Evolutionary conservation across 768 basidiomycete genomes (phyloP), one percentile per base, ranked within the genome.

Genomic region (Sporobolomyces roseus): DNA sequence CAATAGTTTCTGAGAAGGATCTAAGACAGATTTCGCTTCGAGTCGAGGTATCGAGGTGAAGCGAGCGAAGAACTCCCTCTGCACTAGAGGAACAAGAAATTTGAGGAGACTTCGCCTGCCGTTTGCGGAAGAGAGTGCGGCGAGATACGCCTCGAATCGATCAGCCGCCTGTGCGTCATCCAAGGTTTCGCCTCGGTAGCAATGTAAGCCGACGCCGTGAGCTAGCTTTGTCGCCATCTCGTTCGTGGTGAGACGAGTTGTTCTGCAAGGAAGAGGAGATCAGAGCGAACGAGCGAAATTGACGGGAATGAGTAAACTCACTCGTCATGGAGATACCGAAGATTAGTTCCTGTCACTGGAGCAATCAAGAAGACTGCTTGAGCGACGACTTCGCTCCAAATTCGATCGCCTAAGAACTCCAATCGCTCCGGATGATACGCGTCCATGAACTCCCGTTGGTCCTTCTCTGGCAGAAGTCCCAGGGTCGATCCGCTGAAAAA

Each of bases 351-450:
- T 16, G 27, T 53, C 12, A 27, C 23, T 5, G 65, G 56, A 10
- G 49, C 36, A 29, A 66, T 41, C 3, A 61, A 2, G 21, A 54
- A 23, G 1, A 60, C 30, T 23, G 29, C 41, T 25, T 53, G 21
- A 17, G 36, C 1, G 7, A 35, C 21, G 25, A 30, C n/a, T 23
- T 29, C 17, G 35, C 36, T 19, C 59, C 59, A 61, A 13, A 61
- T 2, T 12, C 60, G 41, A 38, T 67, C 65, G 8, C 65, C 65
- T 38, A 30, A 17, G 16, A 46, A 61, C 29, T 67, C 65, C 29
- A 67, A 46, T 10, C 43, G 51, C 29, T 67, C 65, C 9, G 21
- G 51, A 9, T 67, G 65, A 19, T 35, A 67, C 25, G 60, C 60
- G 2, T 14, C n/a, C 2, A 13, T 17, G n/a, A 55, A 55, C 3